Evolutionary conservation across 768 basidiomycete genomes (phyloP), one percentile per base, ranked within the genome.

Genomic region (Cystofilobasidium capitatum): DNA sequence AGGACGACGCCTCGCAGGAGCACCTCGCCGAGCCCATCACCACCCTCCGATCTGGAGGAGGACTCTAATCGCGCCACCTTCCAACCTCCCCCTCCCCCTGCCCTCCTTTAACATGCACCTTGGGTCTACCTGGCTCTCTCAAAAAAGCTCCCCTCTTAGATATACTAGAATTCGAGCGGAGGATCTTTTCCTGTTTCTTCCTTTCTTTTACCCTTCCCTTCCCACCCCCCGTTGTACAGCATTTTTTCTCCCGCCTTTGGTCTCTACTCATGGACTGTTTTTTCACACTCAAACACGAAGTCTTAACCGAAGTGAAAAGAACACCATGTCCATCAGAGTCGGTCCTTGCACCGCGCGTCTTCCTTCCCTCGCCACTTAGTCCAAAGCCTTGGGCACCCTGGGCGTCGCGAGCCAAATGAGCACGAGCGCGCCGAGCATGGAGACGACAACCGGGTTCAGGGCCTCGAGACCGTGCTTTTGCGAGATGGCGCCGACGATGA

Each of bases 401-500:
- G 47, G 47, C 47, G 47, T 49, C 7, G 29, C 10, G 13, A 20
- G 8, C 47, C 47, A 49, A 9, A 49, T 24, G 47, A 49, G 7
- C n/a, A 49, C 3, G n/a, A 49, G 20, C 6, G 29, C n/a, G 22
- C 47, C 47, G 47, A 49, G n/a, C 47, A 49, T 49, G 47, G 47
- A 22, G 8, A 20, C 20, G 13, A 49, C 47, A 26, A 49, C 47
- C 22, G 47, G 47, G 47, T 49, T 49, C 47, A 49, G n/a, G 4
- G 47, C 47, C 47, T 49, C 47, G 47, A 49, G 47, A 9, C 47
- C 47, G 47, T 49, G 47, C 22, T 54, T 29, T 22, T 54, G 35
- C 37, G 72, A 60, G 13, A 72, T 62, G 17, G 61, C 70, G 42
- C 70, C 71, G 8, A 70, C 69, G 3, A 71, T 62, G 44, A 78